Conservation (phyloP, 2,329 filamentous ascomycete species). For the Fusarium lateritium region DNA sequence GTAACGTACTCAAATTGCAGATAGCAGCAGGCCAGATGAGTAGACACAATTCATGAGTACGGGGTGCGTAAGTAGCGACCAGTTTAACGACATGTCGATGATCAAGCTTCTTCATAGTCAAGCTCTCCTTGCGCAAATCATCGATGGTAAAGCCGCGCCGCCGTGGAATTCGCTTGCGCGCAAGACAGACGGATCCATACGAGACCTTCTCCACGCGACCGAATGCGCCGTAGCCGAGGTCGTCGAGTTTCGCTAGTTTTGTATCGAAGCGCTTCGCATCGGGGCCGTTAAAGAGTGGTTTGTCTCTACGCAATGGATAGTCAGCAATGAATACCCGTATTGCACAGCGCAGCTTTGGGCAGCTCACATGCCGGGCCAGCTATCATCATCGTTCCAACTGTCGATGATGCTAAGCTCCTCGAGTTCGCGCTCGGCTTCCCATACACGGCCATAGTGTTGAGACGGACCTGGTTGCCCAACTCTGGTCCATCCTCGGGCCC, state of each 20-base stretch:
- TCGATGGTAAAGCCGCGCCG: slow-evolving; percentile 57
- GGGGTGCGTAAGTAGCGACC: slow-evolving; percentile 62
- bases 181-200: slow-evolving; percentile 59
- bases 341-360: not conserved
- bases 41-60: slow-evolving; percentile 59
- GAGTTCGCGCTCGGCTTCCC: slow-evolving; percentile 51
- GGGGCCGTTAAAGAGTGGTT: slow-evolving; percentile 50
- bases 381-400: slow-evolving; percentile 52
- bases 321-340: slow-evolving; percentile 14
- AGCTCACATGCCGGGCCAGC: slow-evolving; percentile 55
- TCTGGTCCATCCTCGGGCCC: slow-evolving; percentile 52
- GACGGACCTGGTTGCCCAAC: slow-evolving; percentile 49
- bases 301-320: slow-evolving; percentile 45
- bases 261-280: slow-evolving; percentile 55
- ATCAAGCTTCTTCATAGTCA: slow-evolving; percentile 63
- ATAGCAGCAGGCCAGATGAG: slow-evolving; percentile 64
- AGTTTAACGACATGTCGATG: slow-evolving; percentile 65
- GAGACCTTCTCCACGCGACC: slow-evolving; percentile 62
- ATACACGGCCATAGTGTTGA: slow-evolving; percentile 42
- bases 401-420: slow-evolving; percentile 52
- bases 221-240: slow-evolving; percentile 61
- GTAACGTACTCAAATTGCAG: slow-evolving; percentile 60
- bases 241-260: slow-evolving; percentile 51
- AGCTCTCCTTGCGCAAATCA: slow-evolving; percentile 60
- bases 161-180: slow-evolving; percentile 60